A percentile compares a stretch with the other conserved stretches of the same genome.
phyloP scores from a whole-genome alignment of 2,329 filamentous ascomycete genomes.

The Ophiostoma ips region DNA sequence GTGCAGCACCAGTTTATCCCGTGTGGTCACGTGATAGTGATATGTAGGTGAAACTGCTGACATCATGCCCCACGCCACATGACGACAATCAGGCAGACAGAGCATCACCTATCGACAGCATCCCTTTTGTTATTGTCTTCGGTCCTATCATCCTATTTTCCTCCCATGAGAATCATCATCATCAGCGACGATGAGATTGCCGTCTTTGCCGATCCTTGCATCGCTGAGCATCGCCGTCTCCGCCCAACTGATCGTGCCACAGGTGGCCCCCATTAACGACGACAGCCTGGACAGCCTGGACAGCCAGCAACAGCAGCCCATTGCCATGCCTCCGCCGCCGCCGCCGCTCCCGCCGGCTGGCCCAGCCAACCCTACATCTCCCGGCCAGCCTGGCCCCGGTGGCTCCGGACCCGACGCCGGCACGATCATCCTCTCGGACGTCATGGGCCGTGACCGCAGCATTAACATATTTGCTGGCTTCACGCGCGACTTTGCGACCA shows the following conservation, averaged over 20 bases:
- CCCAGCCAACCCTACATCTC: constrained; percentile 12
- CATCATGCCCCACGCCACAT: neutral
- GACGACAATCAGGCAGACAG: neutral
- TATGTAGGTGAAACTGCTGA: neutral
- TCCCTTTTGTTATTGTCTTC: neutral
- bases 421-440: constrained; percentile 63
- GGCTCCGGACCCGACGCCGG: constrained; percentile 17
- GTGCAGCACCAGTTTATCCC: neutral
- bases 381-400: constrained; percentile 17
- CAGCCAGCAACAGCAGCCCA: constrained; percentile 4
- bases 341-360: constrained; percentile 10
- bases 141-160: neutral
- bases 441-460: constrained; percentile 62
- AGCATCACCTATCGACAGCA: neutral
- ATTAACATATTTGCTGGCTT: constrained; percentile 79
- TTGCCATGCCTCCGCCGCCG: constrained; percentile 14
- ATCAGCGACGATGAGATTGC: constrained; percentile 9
- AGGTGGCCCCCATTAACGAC: neutral
- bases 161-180: neutral
- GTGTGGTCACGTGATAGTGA: neutral
- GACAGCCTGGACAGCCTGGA: neutral
- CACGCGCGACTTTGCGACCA: constrained; percentile 58
- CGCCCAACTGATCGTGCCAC: constrained; percentile 10
- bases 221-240: constrained; percentile 10
- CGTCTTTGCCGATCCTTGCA: constrained; percentile 5